Percentiles rank a stretch among this genome's conserved stretches.
These are phyloP conservation scores for Phytophthora macrochlamydospora DNA, from an alignment of 352 stramenopile species.

Conservation along the genomic window DNA sequence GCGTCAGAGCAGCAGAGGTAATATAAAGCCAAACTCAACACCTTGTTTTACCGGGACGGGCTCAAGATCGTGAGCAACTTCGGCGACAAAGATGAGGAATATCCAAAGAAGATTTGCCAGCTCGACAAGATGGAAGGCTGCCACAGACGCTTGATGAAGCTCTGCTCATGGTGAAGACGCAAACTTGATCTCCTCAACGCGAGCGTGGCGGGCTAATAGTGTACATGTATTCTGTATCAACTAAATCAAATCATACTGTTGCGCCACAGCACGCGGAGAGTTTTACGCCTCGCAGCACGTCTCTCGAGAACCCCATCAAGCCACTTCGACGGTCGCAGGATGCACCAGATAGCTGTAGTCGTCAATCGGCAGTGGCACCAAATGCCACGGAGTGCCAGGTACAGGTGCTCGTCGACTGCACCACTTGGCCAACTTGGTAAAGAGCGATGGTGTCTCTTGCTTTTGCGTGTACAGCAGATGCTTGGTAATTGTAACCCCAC, in stretches of 20 bases:
- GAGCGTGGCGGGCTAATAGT: constrained; percentile 17
- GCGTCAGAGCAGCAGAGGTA: constrained; percentile 25
- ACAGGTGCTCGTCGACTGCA: constrained; percentile 31
- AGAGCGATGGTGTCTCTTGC: constrained; percentile 22
- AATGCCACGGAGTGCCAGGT: constrained; percentile 25
- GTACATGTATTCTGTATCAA: constrained; percentile 39
- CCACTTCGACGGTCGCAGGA: constrained; percentile 44
- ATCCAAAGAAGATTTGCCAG: background rate
- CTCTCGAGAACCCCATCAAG: constrained; percentile 23
- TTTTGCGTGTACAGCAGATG: constrained; percentile 28
- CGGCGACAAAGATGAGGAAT: background rate
- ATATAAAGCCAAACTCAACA: constrained; percentile 18
- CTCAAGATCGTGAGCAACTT: background rate
- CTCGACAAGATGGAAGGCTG: background rate
- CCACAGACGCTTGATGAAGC: background rate
- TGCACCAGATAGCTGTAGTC: constrained; percentile 47
- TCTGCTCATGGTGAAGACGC: too few relatives aligned
- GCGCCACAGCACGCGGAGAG: constrained; percentile 9
- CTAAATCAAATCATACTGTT: constrained; percentile 20
- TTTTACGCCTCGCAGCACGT: constrained; percentile 5
- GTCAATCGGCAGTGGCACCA: constrained; percentile 36
- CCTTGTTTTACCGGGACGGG: background rate
- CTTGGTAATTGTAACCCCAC: constrained; percentile 38
- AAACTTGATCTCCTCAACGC: background rate
- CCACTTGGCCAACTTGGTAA: constrained; percentile 37